phyloP scores from a whole-genome alignment of 2,329 filamentous ascomycete genomes.

The Sporothrix curviconia region DNA sequence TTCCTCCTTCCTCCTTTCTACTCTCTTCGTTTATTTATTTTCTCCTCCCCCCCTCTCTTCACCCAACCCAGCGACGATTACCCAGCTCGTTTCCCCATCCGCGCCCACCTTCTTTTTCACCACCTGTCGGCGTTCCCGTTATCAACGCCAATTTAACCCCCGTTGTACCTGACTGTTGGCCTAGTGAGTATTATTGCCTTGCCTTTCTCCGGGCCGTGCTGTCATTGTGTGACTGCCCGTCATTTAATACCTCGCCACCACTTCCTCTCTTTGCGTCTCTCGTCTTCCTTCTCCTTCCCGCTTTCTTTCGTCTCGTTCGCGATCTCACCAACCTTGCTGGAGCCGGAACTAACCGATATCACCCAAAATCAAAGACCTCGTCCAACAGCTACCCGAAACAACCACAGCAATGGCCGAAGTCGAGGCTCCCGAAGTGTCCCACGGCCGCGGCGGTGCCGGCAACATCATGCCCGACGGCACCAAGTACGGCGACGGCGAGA shows the following conservation, averaged over 20 bases:
- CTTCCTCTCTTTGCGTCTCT: not conserved
- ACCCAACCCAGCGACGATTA: not conserved
- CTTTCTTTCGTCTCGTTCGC: not conserved
- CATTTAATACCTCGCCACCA: not conserved
- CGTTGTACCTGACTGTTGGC: too few species aligned
- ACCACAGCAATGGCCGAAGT: not conserved
- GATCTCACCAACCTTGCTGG: not conserved
- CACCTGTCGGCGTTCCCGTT: conserved; percentile 11
- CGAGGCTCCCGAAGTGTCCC: conserved; percentile 43
- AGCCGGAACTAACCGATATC: not conserved
- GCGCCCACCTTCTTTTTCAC: not conserved
- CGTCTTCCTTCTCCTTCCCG: not conserved
- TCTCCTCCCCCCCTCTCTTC: not conserved
- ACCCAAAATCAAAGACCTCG: not conserved
- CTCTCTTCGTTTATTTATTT: not conserved
- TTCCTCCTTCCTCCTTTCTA: not conserved
- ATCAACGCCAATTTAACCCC: too few species aligned
- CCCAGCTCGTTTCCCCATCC: not conserved
- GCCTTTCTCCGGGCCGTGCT: not conserved
- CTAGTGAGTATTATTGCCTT: too few species aligned
- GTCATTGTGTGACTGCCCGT: not conserved
- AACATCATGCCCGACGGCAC: conserved; percentile 55
- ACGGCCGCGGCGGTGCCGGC: conserved; percentile 55
- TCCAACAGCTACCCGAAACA: not conserved
- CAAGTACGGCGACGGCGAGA: conserved; percentile 55